These are phyloP conservation scores for Takashimella koratensis DNA, from an alignment of 1,284 basidiomycete species.

Conservation along the genomic window DNA sequence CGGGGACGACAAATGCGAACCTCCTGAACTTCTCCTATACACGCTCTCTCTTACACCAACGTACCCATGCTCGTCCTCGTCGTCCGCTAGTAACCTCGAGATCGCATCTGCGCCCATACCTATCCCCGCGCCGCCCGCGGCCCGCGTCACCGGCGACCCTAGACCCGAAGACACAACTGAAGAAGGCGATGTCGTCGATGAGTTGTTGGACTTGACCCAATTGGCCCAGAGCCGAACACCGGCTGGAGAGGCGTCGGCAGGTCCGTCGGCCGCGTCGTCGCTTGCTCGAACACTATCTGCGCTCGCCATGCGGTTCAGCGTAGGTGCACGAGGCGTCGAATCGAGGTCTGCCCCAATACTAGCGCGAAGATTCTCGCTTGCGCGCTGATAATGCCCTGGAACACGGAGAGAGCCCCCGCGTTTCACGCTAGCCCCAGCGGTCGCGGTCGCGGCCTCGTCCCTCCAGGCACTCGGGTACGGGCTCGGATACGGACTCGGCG, in stretches of 20 bases:
- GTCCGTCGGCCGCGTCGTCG: conserved; percentile 19
- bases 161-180: not conserved
- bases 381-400: conserved; percentile 4
- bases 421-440: conserved; percentile 13
- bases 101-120: conserved; percentile 10
- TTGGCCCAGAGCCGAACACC: conserved; percentile 36
- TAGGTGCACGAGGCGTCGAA: conserved; percentile 1
- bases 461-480: conserved; percentile 41
- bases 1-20: conserved; percentile 7
- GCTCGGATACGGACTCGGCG: conserved; percentile 16
- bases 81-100: conserved; percentile 13
- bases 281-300: conserved; percentile 33
- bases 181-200: not conserved
- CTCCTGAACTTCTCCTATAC: conserved; percentile 4
- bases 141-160: not conserved
- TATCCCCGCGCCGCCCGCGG: not conserved
- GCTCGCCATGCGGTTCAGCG: conserved; percentile 24
- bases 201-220: conserved; percentile 14
- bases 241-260: conserved; percentile 17
- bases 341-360: not conserved
- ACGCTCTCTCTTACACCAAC: not conserved
- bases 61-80: conserved; percentile 6
- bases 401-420: conserved; percentile 34
- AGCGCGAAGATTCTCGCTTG: not conserved
- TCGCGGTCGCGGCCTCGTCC: conserved; percentile 8